Conservation (phyloP, 495 filamentous ascomycete species). For the Glutinoglossum americanum region DNA sequence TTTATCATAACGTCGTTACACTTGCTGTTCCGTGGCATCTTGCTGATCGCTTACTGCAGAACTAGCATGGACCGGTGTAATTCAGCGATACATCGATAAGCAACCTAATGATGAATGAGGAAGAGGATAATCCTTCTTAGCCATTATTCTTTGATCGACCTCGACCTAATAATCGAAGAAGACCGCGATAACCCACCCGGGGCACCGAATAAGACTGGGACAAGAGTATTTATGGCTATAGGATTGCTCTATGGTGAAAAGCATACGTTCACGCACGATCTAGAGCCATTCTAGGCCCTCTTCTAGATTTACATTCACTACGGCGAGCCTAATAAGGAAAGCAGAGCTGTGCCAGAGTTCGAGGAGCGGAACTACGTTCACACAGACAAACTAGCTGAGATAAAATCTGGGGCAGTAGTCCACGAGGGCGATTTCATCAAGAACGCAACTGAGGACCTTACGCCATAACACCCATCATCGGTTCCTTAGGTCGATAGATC, state of each 20-base stretch:
- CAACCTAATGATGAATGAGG: too few species aligned
- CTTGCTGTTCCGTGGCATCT: too few species aligned
- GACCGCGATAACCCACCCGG: constrained; percentile 9
- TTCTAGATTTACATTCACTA: constrained; percentile 13
- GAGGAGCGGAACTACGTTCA: neutral
- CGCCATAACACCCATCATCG: constrained; percentile 4
- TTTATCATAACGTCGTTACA: too few species aligned
- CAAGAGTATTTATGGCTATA: constrained; percentile 18
- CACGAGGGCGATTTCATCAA: constrained; percentile 7
- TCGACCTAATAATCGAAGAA: constrained; percentile 15
- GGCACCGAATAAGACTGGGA: constrained; percentile 15
- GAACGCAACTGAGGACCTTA: constrained; percentile 5
- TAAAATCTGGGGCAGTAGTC: constrained; percentile 7
- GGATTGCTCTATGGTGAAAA: constrained; percentile 1
- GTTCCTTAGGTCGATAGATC: constrained; percentile 8
- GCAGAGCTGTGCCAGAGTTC: neutral
- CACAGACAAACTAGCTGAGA: constrained; percentile 7
- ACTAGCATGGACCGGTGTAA: constrained; percentile 11
- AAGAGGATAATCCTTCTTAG: constrained; percentile 14
- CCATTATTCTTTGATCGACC: constrained; percentile 18
- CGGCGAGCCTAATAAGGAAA: constrained; percentile 2
- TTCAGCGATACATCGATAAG: too few species aligned
- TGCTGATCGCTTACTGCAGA: too few species aligned
- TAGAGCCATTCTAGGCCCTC: constrained; percentile 4
- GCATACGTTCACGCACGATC: too few species aligned